Percentiles rank a stretch among this genome's conserved stretches.
Evolutionary conservation across 805 yeast genomes (phyloP).

Genomic region (Candida railenensis): DNA sequence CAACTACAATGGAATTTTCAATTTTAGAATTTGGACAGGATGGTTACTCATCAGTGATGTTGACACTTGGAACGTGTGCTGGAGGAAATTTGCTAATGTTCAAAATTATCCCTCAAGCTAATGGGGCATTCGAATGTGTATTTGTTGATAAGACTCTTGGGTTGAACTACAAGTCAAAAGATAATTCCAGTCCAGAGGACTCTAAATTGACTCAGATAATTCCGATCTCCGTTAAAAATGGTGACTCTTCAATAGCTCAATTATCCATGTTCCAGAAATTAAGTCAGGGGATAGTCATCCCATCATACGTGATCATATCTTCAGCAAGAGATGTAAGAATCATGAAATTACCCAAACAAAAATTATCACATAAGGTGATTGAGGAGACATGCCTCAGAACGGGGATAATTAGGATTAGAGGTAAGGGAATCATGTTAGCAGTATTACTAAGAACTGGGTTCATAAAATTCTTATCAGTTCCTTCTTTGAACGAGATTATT

Average conservation of each 20-base stretch:
- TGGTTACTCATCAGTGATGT: constrained; percentile 65
- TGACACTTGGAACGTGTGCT: constrained; percentile 72
- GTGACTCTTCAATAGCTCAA: constrained; percentile 65
- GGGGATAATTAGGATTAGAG: constrained; percentile 51
- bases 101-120: constrained; percentile 60
- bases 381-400: constrained; percentile 43
- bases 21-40: constrained; percentile 69
- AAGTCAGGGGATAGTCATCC: constrained; percentile 57
- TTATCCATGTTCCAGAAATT: constrained; percentile 56
- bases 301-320: constrained; percentile 58
- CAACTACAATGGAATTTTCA: constrained; percentile 70
- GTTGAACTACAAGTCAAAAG: constrained; percentile 29
- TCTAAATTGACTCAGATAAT: constrained; percentile 54
- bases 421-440: constrained; percentile 48
- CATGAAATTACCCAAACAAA: constrained; percentile 57
- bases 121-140: constrained; percentile 60
- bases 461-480: constrained; percentile 51
- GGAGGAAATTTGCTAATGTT: constrained; percentile 69
- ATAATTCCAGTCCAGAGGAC: constrained; percentile 40
- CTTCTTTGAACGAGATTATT: constrained; percentile 60
- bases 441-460: constrained; percentile 46
- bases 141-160: constrained; percentile 43
- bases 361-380: constrained; percentile 61
- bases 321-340: constrained; percentile 64
- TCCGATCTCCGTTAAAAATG: constrained; percentile 58